Evolutionary conservation across 176 grass and related monocot species (phyloP), one percentile per base, ranked within the genome.

Genomic region (Cocos nucifera): DNA sequence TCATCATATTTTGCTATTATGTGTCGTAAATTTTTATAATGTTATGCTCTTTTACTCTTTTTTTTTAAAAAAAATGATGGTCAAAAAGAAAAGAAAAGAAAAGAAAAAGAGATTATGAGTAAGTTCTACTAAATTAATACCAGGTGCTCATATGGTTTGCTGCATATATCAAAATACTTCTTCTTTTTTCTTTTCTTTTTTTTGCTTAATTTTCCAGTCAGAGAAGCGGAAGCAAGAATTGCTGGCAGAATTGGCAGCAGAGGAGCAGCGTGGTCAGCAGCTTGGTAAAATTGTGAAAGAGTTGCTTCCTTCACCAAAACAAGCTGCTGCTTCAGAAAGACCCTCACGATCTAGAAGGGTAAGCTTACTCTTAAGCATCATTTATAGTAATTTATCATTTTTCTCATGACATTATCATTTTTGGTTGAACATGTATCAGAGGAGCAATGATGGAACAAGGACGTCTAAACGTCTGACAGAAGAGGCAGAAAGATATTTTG

Each of bases 261-360:
- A 98, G 74, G 87, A 98, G 69, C 84, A 92, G 23, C 81, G 79
- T 51, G 84, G 84, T n/a, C 87, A 98, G 35, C 79, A 98, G 77
- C 84, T 98, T 49, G 86, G 73, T 68, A 83, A 98, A 79, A 89
- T 89, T 73, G 93, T 98, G 44, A 92, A 70, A 83, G 87, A 92
- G 71, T 79, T 98, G 50, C 82, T 98, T 32, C 88, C 93, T 58
- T 67, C 80, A 51, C 35, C 81, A 58, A 85, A 88, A 73, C 82
- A 61, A 69, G 75, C 56, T 77, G 49, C 54, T 62, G 75, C 72
- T 60, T 20, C 51, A 20, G 81, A 82, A 83, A 86, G 64, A 65
- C 87, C 85, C 30, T 62, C 67, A 64, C 65, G 64, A 0, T 50
- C 78, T 16, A 83, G 81, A 81, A 85, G 78, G 70, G 93, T 98